phyloP scores from a whole-genome alignment of 2,329 filamentous ascomycete species.

The Ceratocystis cacaofunesta region DNA sequence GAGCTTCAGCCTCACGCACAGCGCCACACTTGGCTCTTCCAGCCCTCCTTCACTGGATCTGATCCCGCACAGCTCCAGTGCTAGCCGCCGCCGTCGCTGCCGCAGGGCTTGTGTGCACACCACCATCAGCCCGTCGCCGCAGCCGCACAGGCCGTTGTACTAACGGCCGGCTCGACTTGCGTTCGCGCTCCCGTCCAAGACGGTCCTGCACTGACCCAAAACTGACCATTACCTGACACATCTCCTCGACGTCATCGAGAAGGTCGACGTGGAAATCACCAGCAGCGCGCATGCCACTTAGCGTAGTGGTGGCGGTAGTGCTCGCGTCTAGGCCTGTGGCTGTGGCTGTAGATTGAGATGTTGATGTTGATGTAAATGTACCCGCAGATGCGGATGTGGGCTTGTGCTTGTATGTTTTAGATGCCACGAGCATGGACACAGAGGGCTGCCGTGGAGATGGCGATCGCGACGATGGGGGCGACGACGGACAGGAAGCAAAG shows the following conservation, averaged over 20 bases:
- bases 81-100: not conserved
- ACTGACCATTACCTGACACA: conserved; percentile 1
- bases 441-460: not conserved
- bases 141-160: conserved; percentile 2
- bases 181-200: not conserved
- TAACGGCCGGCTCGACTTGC: not conserved
- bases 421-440: not conserved
- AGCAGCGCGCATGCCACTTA: not conserved
- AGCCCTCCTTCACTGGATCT: not conserved
- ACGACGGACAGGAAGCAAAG: not conserved
- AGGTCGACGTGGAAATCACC: not conserved
- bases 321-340: not conserved
- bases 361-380: too few relatives aligned
- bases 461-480: not conserved
- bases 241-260: not conserved
- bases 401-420: too few relatives aligned
- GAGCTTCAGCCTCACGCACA: not conserved
- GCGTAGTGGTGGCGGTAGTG: not conserved
- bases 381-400: too few relatives aligned
- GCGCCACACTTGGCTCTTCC: not conserved
- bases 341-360: not conserved
- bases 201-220: conserved; percentile 2
- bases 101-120: not conserved
- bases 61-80: not conserved
- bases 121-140: not conserved